Evolutionary conservation across 129 eudicot species (phyloP), one percentile per base, ranked within the genome.

Genomic region (Escallonia rubra): DNA sequence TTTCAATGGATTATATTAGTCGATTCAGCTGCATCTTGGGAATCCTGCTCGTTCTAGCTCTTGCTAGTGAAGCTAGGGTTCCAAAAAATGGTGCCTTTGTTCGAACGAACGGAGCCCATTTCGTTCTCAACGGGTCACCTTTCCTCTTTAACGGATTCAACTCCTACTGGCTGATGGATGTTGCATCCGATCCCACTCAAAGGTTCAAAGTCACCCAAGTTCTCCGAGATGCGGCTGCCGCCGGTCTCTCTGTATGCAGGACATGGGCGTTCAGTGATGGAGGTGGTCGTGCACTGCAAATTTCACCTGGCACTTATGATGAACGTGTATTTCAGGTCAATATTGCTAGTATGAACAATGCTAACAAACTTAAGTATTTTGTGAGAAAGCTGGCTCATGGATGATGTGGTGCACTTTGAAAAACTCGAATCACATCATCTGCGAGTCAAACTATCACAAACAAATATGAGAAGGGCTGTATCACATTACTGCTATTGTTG

Each of bases 181-280:
- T 86, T 10, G 93, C 96, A 14, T 48, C 89, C 6, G 87, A 85
- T 41, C 95, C 95, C 0, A 77, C 57, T 51, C 80, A 81, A 44
- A 83, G 91, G 69, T 8, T 64, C 61, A 79, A 88, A 69, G 96
- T 88, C 1, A 74, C 87, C 3, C 65, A 79, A 15, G 95, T 76
- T 0, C 61, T 92, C 38, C 80, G 72, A 55, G 87, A 92, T 2
- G 98, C 98, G 5, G 74, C 91, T 0, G 76, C 71, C 10, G 85
- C 90, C 10, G 95, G 95, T 8, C 90, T 92, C 45, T 78, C 89
- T 0, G 95, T 92, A 9, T 86, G 95, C 69, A 66, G 98, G n/a
- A 86, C 98, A 4, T 92, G 98, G 98, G 98, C 96, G 43, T 88
- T 92, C 11, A 82, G 81, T 0, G 98, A 92, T 49, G 96, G 91